phyloP scores from a whole-genome alignment of 768 basidiomycete genomes.

The Boletus vinaceobasis region DNA sequence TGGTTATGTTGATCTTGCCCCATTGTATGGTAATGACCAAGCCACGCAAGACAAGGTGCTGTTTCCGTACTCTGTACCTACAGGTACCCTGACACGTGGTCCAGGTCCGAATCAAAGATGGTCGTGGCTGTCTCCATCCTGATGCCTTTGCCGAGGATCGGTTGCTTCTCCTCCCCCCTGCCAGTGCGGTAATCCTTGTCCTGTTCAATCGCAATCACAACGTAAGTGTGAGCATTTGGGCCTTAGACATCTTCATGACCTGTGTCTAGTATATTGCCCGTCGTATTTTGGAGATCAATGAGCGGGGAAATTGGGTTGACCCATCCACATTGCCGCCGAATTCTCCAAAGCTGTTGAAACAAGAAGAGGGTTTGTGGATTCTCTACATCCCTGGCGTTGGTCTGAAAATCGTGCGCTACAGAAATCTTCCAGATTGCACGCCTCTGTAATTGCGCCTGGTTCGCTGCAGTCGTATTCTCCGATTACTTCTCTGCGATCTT shows the following conservation, averaged over 20 bases:
- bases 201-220: slow-evolving; percentile 91
- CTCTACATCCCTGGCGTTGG: background rate
- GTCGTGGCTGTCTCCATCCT: slow-evolving; percentile 62
- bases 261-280: slow-evolving; percentile 66
- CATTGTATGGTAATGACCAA: slow-evolving; percentile 76
- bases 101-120: slow-evolving; percentile 44
- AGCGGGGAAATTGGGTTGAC: slow-evolving; percentile 59
- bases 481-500: slow-evolving; percentile 82
- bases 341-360: slow-evolving; percentile 39
- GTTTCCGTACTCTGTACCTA: slow-evolving; percentile 13
- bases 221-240: slow-evolving; percentile 39
- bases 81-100: background rate
- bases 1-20: slow-evolving; percentile 81
- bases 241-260: background rate
- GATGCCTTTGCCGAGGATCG: slow-evolving; percentile 81
- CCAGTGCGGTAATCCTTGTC: slow-evolving; percentile 69
- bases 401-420: slow-evolving; percentile 24
- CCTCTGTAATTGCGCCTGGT: slow-evolving; percentile 79
- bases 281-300: slow-evolving; percentile 78
- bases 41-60: slow-evolving; percentile 52
- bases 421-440: slow-evolving; percentile 84
- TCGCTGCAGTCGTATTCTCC: slow-evolving; percentile 71
- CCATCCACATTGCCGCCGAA: slow-evolving; percentile 42
- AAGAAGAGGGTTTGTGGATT: slow-evolving; percentile 48
- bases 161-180: slow-evolving; percentile 75